Conservation (phyloP, 805 yeast genomes). For the Ogataea nitratoaversa region DNA sequence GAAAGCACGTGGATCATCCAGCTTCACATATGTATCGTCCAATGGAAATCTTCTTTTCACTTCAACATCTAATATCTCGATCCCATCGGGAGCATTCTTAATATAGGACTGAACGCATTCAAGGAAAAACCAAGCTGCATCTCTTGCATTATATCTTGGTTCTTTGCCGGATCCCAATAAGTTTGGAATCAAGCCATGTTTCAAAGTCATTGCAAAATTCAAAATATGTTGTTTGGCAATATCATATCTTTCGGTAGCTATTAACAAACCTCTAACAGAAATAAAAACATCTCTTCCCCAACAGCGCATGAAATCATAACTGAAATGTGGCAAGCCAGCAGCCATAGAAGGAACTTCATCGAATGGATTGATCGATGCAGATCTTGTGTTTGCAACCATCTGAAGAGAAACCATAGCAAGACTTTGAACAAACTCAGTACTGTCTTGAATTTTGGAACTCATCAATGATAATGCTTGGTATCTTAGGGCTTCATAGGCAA, state of each 20-base stretch:
- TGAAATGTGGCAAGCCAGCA: conserved; percentile 95
- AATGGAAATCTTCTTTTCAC: conserved; percentile 77
- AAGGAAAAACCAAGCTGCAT: conserved; percentile 93
- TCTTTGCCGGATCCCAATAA: conserved; percentile 87
- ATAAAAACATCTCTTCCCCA: conserved; percentile 98
- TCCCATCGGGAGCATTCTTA: conserved; percentile 63
- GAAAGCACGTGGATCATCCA: conserved; percentile 72
- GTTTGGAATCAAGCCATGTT: conserved; percentile 94
- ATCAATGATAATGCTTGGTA: conserved; percentile 58
- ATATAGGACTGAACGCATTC: conserved; percentile 87
- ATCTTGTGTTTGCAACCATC: conserved; percentile 71
- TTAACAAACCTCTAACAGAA: conserved; percentile 73
- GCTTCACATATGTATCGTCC: conserved; percentile 73
- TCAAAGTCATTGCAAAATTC: conserved; percentile 84
- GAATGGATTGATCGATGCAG: conserved; percentile 71
- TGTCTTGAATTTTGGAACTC: conserved; percentile 47
- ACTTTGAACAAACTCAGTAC: conserved; percentile 73
- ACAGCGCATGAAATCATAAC: conserved; percentile 88
- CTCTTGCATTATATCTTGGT: conserved; percentile 94
- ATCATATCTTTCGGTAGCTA: conserved; percentile 72
- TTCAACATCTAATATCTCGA: conserved; percentile 57
- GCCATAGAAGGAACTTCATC: conserved; percentile 72
- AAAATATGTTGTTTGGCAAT: conserved; percentile 80
- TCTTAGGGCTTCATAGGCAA: conserved; percentile 80
- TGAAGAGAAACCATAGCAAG: conserved; percentile 81